These are phyloP conservation scores for Debaryomyces castellii DNA, from an alignment of 805 yeast species.

Conservation along the genomic window DNA sequence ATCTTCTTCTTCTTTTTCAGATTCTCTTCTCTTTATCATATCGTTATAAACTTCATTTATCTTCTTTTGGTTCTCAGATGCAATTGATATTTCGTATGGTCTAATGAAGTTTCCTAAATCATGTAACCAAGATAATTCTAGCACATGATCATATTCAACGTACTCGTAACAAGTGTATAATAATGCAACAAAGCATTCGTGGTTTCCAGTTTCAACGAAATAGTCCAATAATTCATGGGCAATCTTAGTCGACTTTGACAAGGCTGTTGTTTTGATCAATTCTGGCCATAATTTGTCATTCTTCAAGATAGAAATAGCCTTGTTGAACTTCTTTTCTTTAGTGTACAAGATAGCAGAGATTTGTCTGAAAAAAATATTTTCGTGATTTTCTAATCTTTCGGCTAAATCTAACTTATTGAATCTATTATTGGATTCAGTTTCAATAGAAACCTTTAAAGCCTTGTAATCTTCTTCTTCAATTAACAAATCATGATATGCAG, in stretches of 20 bases:
- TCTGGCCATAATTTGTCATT: conserved; percentile 93
- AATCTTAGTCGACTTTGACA: conserved; percentile 74
- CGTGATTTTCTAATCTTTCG: conserved; percentile 87
- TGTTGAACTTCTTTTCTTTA: conserved; percentile 90
- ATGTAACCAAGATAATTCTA: conserved; percentile 90
- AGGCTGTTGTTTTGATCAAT: conserved; percentile 87
- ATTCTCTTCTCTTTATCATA: conserved; percentile 65
- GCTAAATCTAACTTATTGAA: conserved; percentile 93
- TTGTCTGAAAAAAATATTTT: conserved; percentile 88
- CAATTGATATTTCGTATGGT: conserved; percentile 86
- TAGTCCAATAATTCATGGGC: conserved; percentile 86
- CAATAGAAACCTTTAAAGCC: conserved; percentile 83
- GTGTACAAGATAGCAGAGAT: conserved; percentile 93
- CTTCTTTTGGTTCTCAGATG: conserved; percentile 73
- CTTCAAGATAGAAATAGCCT: conserved; percentile 85
- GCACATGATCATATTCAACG: conserved; percentile 76
- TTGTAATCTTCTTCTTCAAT: conserved; percentile 97
- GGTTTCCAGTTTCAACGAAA: conserved; percentile 95
- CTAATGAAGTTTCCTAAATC: conserved; percentile 79
- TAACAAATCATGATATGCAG: conserved; percentile 91
- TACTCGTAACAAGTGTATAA: conserved; percentile 82
- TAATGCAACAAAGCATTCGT: conserved; percentile 90
- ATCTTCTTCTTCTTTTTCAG: conserved; percentile 47
- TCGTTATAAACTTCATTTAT: conserved; percentile 67
- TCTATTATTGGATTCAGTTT: conserved; percentile 72